A percentile compares a stretch with the other conserved stretches of the same genome.
phyloP scores from a whole-genome alignment of 495 filamentous ascomycete species.

The Hypoxylon intermedium region DNA sequence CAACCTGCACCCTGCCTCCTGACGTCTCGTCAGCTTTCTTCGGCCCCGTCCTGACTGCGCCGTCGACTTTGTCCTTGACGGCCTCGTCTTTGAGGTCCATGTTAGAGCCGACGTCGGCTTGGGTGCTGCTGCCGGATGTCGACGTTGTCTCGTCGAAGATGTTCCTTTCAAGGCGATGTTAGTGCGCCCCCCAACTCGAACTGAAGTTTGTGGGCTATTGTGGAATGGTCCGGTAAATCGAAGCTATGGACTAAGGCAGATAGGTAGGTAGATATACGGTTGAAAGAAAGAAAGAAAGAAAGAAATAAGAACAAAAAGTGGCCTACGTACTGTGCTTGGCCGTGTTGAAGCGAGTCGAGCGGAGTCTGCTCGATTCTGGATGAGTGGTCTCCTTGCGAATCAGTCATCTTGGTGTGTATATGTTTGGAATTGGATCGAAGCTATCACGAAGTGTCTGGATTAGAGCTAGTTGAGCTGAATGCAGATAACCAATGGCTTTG shows the following conservation, averaged over 20 bases:
- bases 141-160: constrained; percentile 34
- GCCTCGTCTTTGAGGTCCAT: constrained; percentile 26
- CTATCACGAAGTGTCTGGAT: constrained; percentile 6
- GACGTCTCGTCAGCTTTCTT: constrained; percentile 33
- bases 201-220: background rate
- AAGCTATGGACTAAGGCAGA: too few relatives aligned
- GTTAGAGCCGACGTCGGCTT: constrained; percentile 28
- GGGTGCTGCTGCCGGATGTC: constrained; percentile 12
- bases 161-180: constrained; percentile 19
- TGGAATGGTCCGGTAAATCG: too few relatives aligned
- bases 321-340: constrained; percentile 37
- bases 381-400: constrained; percentile 29
- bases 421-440: background rate
- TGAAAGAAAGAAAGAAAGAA: too few relatives aligned
- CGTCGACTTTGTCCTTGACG: constrained; percentile 41
- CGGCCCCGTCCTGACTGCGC: constrained; percentile 30
- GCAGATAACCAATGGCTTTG: background rate
- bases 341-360: constrained; percentile 27
- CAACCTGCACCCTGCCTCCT: constrained; percentile 39
- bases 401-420: constrained; percentile 33
- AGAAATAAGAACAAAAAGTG: background rate
- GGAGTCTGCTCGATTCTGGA: constrained; percentile 30
- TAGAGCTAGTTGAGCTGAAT: background rate
- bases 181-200: background rate
- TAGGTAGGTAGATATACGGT: background rate